A percentile compares a stretch with the other conserved stretches of the same genome.
These are phyloP conservation scores for Phytopythium montanum DNA, from an alignment of 352 stramenopile genomes.

Conservation along the genomic window DNA sequence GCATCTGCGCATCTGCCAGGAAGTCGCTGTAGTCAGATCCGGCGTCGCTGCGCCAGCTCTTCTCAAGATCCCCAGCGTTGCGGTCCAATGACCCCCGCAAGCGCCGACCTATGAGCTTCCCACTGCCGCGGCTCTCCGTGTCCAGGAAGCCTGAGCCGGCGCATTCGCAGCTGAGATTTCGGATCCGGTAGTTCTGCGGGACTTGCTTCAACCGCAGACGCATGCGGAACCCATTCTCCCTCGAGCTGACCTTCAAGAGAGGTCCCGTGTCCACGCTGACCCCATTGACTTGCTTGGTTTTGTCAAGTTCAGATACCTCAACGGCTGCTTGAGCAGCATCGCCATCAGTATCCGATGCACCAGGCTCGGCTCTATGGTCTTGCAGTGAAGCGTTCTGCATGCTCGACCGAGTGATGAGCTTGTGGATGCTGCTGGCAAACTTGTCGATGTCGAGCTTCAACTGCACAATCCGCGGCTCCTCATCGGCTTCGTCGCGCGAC, in stretches of 20 bases:
- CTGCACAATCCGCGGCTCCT: slow-evolving; percentile 43
- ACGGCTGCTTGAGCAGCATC: neutral
- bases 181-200: slow-evolving; percentile 55
- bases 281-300: neutral
- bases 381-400: slow-evolving; percentile 1
- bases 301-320: neutral
- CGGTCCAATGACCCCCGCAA: slow-evolving; percentile 30
- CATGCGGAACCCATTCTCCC: slow-evolving; percentile 77
- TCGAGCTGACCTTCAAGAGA: slow-evolving; percentile 63
- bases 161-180: slow-evolving; percentile 65
- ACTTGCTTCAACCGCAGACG: slow-evolving; percentile 64
- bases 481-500: slow-evolving; percentile 24
- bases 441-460: slow-evolving; percentile 73
- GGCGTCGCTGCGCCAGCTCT: slow-evolving; percentile 66
- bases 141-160: slow-evolving; percentile 38
- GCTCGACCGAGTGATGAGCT: slow-evolving; percentile 44
- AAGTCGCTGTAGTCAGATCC: slow-evolving; percentile 81
- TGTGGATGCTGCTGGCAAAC: slow-evolving; percentile 77
- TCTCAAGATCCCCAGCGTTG: slow-evolving; percentile 30
- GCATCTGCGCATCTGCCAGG: slow-evolving; percentile 72
- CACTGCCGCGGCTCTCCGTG: slow-evolving; percentile 38
- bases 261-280: slow-evolving; percentile 7
- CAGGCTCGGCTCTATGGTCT: neutral
- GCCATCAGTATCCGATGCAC: neutral
- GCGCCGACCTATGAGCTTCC: slow-evolving; percentile 19